A percentile compares a stretch with the other conserved stretches of the same genome.
Evolutionary conservation across 2,329 filamentous ascomycete species (phyloP).

Genomic region (Ilyonectria robusta): DNA sequence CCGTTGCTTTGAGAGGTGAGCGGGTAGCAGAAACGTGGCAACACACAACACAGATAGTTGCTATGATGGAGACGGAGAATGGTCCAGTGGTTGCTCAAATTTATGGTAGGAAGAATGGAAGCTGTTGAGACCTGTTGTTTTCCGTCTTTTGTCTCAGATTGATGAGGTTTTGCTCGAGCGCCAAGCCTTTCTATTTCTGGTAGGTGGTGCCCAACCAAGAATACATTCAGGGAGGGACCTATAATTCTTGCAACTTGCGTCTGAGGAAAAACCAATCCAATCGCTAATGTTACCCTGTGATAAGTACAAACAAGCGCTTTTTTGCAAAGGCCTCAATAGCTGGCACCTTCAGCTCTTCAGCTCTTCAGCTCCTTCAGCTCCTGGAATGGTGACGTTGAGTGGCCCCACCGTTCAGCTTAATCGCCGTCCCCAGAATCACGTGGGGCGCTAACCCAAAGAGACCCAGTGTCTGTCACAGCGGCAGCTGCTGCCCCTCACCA

Average conservation of each 20-base stretch:
- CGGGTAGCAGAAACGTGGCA: not conserved
- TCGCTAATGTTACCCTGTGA: not conserved
- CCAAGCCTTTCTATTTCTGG: not conserved
- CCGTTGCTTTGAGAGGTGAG: not conserved
- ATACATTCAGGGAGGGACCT: too few relatives aligned
- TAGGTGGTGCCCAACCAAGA: not conserved
- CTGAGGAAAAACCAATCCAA: not conserved
- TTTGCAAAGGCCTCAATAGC: not conserved
- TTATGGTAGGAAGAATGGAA: not conserved
- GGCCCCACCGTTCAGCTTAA: constrained; percentile 4
- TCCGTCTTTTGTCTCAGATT: not conserved
- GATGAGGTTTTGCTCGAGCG: not conserved
- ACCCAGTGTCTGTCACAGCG: not conserved
- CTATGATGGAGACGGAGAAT: not conserved
- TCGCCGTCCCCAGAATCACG: constrained; percentile 10
- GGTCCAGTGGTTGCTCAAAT: not conserved
- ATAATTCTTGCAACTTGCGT: too few relatives aligned
- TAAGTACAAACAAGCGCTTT: not conserved
- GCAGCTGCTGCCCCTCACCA: constrained; percentile 19
- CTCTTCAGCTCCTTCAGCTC: not conserved
- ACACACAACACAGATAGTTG: not conserved
- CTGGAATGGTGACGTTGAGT: constrained; percentile 9
- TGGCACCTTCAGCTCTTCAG: not conserved
- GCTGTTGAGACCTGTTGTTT: not conserved
- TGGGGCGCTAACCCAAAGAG: not conserved